Conservation (phyloP, 257 asterid species). For the Thymus quinquecostatus region DNA sequence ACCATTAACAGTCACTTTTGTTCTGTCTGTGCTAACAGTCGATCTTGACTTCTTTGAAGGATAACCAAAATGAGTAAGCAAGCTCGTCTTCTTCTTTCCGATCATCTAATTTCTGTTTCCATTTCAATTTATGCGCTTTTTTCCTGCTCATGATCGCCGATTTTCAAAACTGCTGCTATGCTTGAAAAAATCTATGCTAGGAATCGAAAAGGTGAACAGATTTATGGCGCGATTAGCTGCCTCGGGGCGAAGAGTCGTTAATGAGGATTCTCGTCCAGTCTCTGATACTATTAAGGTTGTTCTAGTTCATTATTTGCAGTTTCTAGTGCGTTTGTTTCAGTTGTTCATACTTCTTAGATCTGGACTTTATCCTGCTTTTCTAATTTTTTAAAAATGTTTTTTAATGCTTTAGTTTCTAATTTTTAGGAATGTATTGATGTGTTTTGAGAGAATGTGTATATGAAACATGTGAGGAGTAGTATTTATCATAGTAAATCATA, state of each 20-base stretch:
- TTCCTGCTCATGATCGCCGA: not conserved
- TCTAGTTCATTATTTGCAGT: not conserved
- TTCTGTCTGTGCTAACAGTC: not conserved
- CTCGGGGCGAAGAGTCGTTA: constrained; percentile 31
- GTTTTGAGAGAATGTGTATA: too few relatives aligned
- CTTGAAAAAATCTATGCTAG: constrained; percentile 28
- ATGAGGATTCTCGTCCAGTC: constrained; percentile 27
- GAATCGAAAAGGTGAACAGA: constrained; percentile 37
- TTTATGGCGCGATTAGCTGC: constrained; percentile 32
- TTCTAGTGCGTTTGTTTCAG: not conserved
- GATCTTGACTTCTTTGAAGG: not conserved
- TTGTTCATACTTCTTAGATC: not conserved
- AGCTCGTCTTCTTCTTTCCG: constrained; percentile 16
- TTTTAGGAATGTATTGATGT: too few relatives aligned
- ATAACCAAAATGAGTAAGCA: constrained; percentile 42
- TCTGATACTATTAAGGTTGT: constrained; percentile 40
- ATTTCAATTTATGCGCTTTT: not conserved
- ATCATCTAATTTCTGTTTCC: not conserved
- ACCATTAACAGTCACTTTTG: not conserved
- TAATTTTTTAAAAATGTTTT: not conserved
- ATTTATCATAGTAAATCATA: too few relatives aligned
- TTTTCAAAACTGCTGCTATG: not conserved
- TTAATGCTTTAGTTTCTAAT: too few relatives aligned
- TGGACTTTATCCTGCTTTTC: not conserved
- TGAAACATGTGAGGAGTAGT: too few relatives aligned